phyloP scores from a whole-genome alignment of 805 yeast species.

The Ogataea allantospora region DNA sequence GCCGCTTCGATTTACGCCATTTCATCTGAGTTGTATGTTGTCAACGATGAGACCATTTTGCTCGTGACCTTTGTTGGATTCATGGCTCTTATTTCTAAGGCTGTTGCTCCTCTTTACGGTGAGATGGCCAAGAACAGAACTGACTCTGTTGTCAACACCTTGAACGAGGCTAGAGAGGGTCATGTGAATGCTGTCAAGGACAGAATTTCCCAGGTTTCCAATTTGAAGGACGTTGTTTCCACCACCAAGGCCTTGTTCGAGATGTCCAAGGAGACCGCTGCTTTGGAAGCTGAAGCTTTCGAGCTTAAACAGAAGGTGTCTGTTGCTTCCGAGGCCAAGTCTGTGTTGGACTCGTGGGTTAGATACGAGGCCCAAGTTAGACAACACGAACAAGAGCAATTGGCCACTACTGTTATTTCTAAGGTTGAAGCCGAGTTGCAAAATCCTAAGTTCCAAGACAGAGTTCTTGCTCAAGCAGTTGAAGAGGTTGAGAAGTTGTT shows the following conservation, averaged over 20 bases:
- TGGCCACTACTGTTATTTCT: constrained; percentile 79
- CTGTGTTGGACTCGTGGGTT: constrained; percentile 98
- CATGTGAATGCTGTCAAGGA: constrained; percentile 92
- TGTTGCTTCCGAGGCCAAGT: constrained; percentile 85
- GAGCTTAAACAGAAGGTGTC: constrained; percentile 90
- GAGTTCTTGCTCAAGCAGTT: constrained; percentile 85
- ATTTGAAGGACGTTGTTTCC: constrained; percentile 86
- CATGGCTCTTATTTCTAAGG: constrained; percentile 73
- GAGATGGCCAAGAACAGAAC: constrained; percentile 89
- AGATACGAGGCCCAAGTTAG: constrained; percentile 96
- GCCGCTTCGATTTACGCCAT: constrained; percentile 95
- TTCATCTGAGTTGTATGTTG: constrained; percentile 86
- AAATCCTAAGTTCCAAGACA: constrained; percentile 91
- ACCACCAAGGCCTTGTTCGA: constrained; percentile 91
- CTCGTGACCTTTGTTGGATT: constrained; percentile 78
- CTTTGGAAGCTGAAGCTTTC: constrained; percentile 90
- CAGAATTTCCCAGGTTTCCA: constrained; percentile 84
- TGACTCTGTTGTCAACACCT: constrained; percentile 47
- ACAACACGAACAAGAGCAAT: constrained; percentile 92
- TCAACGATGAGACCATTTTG: constrained; percentile 91
- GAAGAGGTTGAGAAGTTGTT: constrained; percentile 88
- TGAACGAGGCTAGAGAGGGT: constrained; percentile 83
- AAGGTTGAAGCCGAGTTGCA: constrained; percentile 83
- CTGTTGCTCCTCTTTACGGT: constrained; percentile 90
- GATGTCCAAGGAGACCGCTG: constrained; percentile 94